These are phyloP conservation scores for Annulohypoxylon nitens DNA, from an alignment of 495 filamentous ascomycete genomes.

Conservation along the genomic window DNA sequence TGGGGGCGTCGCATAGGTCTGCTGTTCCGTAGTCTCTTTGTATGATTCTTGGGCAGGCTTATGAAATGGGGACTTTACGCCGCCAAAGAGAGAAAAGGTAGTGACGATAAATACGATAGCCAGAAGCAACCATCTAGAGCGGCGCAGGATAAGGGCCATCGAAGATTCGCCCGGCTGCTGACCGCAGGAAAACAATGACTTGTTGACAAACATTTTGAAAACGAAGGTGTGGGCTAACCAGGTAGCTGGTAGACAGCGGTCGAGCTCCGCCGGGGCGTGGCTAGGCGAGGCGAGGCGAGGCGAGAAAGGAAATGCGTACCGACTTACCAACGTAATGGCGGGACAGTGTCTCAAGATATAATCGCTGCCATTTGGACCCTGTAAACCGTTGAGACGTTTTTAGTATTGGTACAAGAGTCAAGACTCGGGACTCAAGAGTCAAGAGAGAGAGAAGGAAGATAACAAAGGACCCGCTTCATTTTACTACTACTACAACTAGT, in stretches of 20 bases:
- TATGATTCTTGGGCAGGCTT: constrained; percentile 13
- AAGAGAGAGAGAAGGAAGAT: not conserved
- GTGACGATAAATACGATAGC: constrained; percentile 30
- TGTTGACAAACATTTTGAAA: constrained; percentile 35
- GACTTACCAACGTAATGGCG: constrained; percentile 17
- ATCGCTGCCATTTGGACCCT: constrained; percentile 4
- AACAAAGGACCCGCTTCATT: constrained; percentile 16
- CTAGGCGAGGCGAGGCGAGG: not conserved
- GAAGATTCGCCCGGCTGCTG: constrained; percentile 37
- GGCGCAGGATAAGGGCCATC: constrained; percentile 38
- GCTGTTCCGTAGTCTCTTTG: constrained; percentile 12
- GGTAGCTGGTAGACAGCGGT: not conserved
- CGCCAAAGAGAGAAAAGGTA: constrained; percentile 23
- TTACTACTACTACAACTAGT: constrained; percentile 5
- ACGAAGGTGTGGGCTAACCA: not conserved
- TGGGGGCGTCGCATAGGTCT: not conserved
- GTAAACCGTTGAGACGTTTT: too few relatives aligned
- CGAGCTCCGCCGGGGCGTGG: constrained; percentile 9
- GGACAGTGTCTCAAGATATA: constrained; percentile 17
- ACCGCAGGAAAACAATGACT: constrained; percentile 27
- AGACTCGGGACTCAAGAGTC: too few relatives aligned
- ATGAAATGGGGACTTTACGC: constrained; percentile 21
- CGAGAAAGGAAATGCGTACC: constrained; percentile 26
- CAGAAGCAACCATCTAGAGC: constrained; percentile 39
- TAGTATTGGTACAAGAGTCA: not conserved